Evolutionary conservation across 2,329 filamentous ascomycete genomes (phyloP), one percentile per base, ranked within the genome.

Genomic region (Colletotrichum tofieldiae): DNA sequence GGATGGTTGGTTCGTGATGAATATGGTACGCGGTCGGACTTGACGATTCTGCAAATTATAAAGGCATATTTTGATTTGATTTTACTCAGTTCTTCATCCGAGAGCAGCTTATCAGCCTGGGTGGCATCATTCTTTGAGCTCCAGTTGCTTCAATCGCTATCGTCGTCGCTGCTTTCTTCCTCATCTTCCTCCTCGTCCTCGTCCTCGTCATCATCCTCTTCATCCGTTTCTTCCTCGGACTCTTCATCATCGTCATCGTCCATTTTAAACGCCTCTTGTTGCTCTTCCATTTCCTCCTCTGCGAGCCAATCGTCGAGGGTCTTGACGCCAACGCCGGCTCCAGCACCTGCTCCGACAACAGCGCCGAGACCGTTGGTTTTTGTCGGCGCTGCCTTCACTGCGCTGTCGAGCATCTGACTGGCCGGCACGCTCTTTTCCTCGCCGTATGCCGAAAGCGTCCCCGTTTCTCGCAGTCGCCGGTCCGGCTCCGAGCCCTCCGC

Each of bases 301-400:
- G 92, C 94, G 68, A 98, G 86, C 95, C 96, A 98, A 80, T 98
- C 94, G 84, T 98, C 95, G 74, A 99, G 84, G 26, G 92, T 94
- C 88, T 97, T 98, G 51, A 90, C 90, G 63, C 88, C 87, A 1
- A 86, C 80, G 14, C 82, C 86, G 60, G 91, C 29, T 35, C 18
- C 39, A 32, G 39, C 65, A 37, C 65, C 65, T 6, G 45, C 59
- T 26, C 45, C 66, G 16, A 67, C 68, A 32, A 47, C 35, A 14
- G 60, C 71, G 6, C 77, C 73, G 18, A 82, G 75, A 0, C 84
- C 89, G 77, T 91, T 91, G 18, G 83, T 81, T 76, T 84, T 88
- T 49, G 79, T 82, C 11, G 82, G 82, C 26, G 76, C 75, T 11
- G 78, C 72, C 23, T 79, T 79, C 69, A 81, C 84, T 1, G 88